Conservation (phyloP, 768 basidiomycete genomes). For the Hericium erinaceus region DNA sequence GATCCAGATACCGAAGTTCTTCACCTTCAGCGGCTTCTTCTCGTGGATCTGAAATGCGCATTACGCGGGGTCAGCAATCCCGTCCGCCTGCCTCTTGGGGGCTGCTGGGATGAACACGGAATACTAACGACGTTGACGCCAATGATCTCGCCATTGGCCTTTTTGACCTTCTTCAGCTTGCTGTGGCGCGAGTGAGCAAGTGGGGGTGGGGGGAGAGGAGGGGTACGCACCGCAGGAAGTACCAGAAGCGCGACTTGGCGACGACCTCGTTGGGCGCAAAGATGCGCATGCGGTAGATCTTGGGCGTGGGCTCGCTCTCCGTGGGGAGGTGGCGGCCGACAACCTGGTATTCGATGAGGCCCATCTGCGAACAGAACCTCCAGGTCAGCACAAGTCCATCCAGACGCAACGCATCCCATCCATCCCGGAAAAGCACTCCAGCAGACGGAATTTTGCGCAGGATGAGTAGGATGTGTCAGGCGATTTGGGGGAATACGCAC, state of each 20-base stretch:
- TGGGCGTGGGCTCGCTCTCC: slow-evolving; percentile 85
- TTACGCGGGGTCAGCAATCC: slow-evolving; percentile 26
- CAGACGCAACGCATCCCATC: slow-evolving; percentile 3
- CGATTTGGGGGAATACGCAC: slow-evolving; percentile 18
- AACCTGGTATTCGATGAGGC: slow-evolving; percentile 88
- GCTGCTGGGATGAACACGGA: slow-evolving; percentile 35
- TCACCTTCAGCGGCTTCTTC: slow-evolving; percentile 96
- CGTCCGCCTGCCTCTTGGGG: slow-evolving; percentile 84
- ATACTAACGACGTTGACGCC: slow-evolving; percentile 93
- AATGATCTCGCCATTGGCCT: slow-evolving; percentile 98
- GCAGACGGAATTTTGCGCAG: background rate
- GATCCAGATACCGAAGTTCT: slow-evolving; percentile 99
- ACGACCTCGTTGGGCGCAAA: slow-evolving; percentile 98
- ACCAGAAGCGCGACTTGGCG: slow-evolving; percentile 99
- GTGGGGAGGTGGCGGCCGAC: slow-evolving; percentile 97
- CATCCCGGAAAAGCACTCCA: background rate
- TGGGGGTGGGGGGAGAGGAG: background rate
- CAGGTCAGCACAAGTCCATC: background rate
- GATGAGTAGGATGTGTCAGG: background rate
- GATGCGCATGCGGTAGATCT: slow-evolving; percentile 99
- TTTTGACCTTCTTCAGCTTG: slow-evolving; percentile 98
- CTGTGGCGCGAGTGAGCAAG: slow-evolving; percentile 26
- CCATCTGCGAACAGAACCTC: slow-evolving; percentile 39
- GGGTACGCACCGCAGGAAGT: slow-evolving; percentile 75
- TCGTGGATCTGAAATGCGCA: slow-evolving; percentile 73